Evolutionary conservation across 345 rosid genomes (phyloP).

Genomic region (Corchorus olitorius): DNA sequence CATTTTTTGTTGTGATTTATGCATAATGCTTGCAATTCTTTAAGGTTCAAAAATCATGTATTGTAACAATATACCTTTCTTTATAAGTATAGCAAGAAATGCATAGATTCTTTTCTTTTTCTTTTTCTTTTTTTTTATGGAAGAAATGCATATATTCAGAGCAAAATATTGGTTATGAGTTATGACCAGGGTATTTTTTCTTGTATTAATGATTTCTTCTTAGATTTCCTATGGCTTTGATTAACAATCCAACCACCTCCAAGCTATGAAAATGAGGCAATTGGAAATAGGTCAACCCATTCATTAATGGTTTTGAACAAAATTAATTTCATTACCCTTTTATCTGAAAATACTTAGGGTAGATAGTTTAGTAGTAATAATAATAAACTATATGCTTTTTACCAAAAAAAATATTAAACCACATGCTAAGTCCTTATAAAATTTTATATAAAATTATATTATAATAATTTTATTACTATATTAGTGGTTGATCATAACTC

Average conservation of each 20-base stretch:
- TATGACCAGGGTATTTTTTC: too few species aligned
- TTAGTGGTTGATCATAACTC: too few species aligned
- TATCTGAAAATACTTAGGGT: background rate
- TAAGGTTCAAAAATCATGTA: too few species aligned
- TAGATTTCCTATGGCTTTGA: background rate
- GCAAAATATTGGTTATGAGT: background rate
- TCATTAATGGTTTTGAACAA: background rate
- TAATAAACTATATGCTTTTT: background rate
- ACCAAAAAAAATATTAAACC: too few species aligned
- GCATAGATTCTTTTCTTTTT: background rate
- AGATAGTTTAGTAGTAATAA: background rate
- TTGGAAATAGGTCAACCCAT: background rate
- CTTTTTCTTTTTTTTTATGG: background rate
- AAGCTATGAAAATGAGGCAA: background rate
- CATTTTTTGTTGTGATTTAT: too few species aligned
- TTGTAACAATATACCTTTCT: background rate
- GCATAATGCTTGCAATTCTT: too few species aligned
- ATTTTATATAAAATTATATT: too few species aligned
- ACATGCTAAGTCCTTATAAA: too few species aligned
- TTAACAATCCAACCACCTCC: background rate
- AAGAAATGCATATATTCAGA: background rate
- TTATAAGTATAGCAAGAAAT: background rate
- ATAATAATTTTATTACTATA: too few species aligned
- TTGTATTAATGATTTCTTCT: background rate
- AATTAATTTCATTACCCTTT: background rate